Conservation (phyloP, 352 stramenopile species). For the Pythium rishiriense region DNA sequence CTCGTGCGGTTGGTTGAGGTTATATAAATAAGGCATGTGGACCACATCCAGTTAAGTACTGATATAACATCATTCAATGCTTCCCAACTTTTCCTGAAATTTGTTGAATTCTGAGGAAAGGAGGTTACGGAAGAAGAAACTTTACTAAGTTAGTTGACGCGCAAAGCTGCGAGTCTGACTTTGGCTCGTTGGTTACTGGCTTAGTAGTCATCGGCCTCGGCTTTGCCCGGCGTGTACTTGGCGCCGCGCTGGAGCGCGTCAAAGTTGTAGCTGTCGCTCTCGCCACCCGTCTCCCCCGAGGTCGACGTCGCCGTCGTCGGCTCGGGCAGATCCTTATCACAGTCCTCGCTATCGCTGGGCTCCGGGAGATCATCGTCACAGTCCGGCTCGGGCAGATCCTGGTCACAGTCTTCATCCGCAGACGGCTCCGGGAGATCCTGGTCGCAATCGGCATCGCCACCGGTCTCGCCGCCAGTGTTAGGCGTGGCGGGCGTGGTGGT, state of each 20-base stretch:
- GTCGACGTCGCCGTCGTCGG: conserved; percentile 13
- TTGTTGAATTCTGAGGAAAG: too few species aligned
- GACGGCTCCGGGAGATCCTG: too few species aligned
- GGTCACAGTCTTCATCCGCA: too few species aligned
- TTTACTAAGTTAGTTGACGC: too few species aligned
- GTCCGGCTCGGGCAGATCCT: conserved; percentile 17
- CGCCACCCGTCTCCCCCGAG: conserved; percentile 8
- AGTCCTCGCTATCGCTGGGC: conserved; percentile 7
- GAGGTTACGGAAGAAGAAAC: too few species aligned
- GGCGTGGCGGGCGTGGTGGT: too few species aligned
- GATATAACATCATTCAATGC: background rate
- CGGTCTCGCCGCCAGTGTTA: background rate
- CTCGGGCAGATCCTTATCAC: conserved; percentile 1
- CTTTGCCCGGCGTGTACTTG: conserved; percentile 19
- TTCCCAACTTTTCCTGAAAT: too few species aligned
- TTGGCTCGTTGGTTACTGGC: too few species aligned
- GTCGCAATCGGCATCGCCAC: background rate
- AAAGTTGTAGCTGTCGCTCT: conserved; percentile 13
- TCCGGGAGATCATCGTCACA: conserved; percentile 16
- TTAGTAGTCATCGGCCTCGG: conserved; percentile 11
- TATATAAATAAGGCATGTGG: background rate
- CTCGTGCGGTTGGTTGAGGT: too few species aligned
- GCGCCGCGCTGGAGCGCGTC: conserved; percentile 11
- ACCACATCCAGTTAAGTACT: background rate
- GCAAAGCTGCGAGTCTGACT: too few species aligned